Evolutionary conservation across 2,329 filamentous ascomycete species (phyloP).

Genomic region (Colletotrichum sp.): DNA sequence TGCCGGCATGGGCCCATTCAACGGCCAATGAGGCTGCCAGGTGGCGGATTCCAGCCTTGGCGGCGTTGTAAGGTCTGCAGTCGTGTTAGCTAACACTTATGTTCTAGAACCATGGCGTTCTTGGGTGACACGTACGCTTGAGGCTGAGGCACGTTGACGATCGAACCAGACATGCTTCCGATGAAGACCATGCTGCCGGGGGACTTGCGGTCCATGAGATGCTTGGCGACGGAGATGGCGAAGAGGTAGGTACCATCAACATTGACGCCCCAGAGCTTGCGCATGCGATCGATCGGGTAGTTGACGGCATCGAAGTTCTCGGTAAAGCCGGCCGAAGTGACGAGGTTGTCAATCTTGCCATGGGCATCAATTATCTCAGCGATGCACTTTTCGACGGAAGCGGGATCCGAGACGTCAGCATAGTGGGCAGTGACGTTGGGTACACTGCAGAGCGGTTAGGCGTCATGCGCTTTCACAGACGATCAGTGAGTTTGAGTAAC

Average conservation of each 20-base stretch:
- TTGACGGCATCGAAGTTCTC: slow-evolving; percentile 93
- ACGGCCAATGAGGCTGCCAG: slow-evolving; percentile 87
- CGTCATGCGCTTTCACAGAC: not conserved
- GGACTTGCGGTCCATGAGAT: slow-evolving; percentile 82
- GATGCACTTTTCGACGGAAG: slow-evolving; percentile 78
- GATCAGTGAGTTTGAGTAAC: not conserved
- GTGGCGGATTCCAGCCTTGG: slow-evolving; percentile 92
- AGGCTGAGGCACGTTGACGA: slow-evolving; percentile 95
- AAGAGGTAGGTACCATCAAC: slow-evolving; percentile 93
- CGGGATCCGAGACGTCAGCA: slow-evolving; percentile 82
- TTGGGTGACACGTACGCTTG: slow-evolving; percentile 63
- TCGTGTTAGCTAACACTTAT: not conserved
- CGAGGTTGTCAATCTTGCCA: slow-evolving; percentile 86
- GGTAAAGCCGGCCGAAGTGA: slow-evolving; percentile 95
- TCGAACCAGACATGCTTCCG: slow-evolving; percentile 90
- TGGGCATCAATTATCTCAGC: slow-evolving; percentile 73
- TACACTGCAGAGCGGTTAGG: slow-evolving; percentile 47
- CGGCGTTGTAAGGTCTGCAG: slow-evolving; percentile 80
- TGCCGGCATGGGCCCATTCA: slow-evolving; percentile 88
- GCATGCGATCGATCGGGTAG: slow-evolving; percentile 89
- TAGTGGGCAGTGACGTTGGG: slow-evolving; percentile 91
- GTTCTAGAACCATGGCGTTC: not conserved
- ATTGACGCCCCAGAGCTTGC: slow-evolving; percentile 94
- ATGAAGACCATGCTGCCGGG: slow-evolving; percentile 92
- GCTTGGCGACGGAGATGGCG: slow-evolving; percentile 82